Evolutionary conservation across 495 filamentous ascomycete species (phyloP).

Genomic region (Choiromyces venosus): DNA sequence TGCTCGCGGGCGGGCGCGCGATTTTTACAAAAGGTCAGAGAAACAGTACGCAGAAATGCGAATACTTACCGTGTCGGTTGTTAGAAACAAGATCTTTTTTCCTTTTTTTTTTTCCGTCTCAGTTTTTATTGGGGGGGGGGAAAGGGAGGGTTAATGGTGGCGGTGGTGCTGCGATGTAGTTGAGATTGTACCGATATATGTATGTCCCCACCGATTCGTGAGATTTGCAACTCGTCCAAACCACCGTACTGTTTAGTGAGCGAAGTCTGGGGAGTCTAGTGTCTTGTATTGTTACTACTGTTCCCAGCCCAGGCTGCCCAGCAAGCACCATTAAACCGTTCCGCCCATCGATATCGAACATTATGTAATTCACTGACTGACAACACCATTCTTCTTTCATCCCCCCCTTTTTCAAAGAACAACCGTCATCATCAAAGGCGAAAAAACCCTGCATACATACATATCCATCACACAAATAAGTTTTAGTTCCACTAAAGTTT

Average conservation of each 20-base stretch:
- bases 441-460: background rate
- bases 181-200: slow-evolving; percentile 1
- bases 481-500: background rate
- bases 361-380: background rate
- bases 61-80: background rate
- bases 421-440: background rate
- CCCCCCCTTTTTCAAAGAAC: background rate
- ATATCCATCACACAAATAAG: background rate
- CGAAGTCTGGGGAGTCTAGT: background rate
- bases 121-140: background rate
- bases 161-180: background rate
- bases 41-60: background rate
- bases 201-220: background rate
- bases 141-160: background rate
- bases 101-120: background rate
- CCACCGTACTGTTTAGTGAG: background rate
- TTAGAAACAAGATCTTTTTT: background rate
- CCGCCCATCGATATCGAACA: background rate
- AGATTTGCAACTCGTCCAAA: background rate
- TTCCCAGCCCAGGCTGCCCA: background rate
- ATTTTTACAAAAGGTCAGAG: background rate
- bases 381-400: background rate
- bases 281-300: no score
- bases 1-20: background rate
- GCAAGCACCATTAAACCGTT: background rate